Base-by-base conservation (phyloP, 805 yeast genomes). In the Yueomyces sinensis region DNA sequence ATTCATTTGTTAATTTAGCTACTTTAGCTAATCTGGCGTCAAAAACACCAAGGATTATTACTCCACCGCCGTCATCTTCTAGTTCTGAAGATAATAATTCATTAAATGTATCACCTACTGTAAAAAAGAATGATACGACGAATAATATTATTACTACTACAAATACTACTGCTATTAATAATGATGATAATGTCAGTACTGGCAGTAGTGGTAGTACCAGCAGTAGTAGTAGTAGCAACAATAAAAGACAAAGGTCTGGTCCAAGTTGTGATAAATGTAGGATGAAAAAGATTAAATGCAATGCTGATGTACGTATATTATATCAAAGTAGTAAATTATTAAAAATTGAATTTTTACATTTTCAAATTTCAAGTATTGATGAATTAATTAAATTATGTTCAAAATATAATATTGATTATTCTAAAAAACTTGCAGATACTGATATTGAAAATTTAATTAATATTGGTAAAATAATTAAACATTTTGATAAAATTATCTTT, bases 211-310 rank as follows among this genome's bases (percentile, higher is more conserved):
- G n/a, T n/a, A n/a, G n/a, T n/a, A n/a, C n/a, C n/a, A n/a, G n/a
- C n/a, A n/a, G n/a, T n/a, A n/a, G n/a, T n/a, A n/a, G n/a, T n/a
- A n/a, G n/a, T n/a, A n/a, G n/a, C n/a, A n/a, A n/a, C 28, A 9
- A 18, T 11, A 49, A 56, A 35, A 49, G 84, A 44, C 87, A 79
- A 56, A 59, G 89, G 39, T 61, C 71, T 15, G 86, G 89, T 0
- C 86, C 86, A 3, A 72, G 81, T 29, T 79, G 89, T 54, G 86
- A 79, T 50, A 59, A 70, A 32, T 79, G 89, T 52, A 62, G 86
- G 35, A 48, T 70, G 13, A 65, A 83, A 37, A 79, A 79, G 50
- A 78, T 77, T 38, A 79, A 75, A 54, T 79, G 89, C 57, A 75
- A 78, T 52, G 82, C 87, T 2, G 74, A 66, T 43, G 70, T 77